A percentile compares a stretch with the other conserved stretches of the same genome.
phyloP scores from a whole-genome alignment of 1,284 basidiomycete genomes.

The Rhodotorula sp. region DNA sequence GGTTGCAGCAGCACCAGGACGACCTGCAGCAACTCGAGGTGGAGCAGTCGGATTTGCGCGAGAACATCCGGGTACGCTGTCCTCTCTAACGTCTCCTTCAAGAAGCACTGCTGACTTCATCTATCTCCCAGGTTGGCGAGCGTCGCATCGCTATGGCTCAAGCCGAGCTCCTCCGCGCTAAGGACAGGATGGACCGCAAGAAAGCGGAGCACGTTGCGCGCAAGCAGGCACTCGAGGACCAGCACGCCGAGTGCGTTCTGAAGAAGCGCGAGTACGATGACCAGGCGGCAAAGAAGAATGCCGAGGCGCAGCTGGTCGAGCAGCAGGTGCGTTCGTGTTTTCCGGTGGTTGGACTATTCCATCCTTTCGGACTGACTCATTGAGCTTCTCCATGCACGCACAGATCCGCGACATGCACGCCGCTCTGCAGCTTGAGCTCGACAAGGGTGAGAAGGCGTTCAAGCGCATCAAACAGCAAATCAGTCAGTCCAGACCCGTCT shows the following conservation, averaged over 20 bases:
- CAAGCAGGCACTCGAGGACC: conserved; percentile 33
- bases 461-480: conserved; percentile 36
- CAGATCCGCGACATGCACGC: conserved; percentile 35
- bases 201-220: conserved; percentile 18
- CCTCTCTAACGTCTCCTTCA: not conserved
- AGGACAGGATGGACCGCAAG: conserved; percentile 36
- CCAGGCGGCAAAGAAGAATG: conserved; percentile 36
- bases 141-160: conserved; percentile 31
- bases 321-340: conserved; percentile 17
- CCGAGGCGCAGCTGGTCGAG: conserved; percentile 30
- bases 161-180: conserved; percentile 30
- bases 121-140: conserved; percentile 16
- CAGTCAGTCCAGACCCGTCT: not conserved
- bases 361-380: not conserved
- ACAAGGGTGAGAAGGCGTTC: conserved; percentile 36
- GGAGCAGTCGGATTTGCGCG: conserved; percentile 35
- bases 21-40: conserved; percentile 26
- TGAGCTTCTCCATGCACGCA: no score
- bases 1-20: conserved; percentile 29
- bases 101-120: rapidly evolving
- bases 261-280: conserved; percentile 29
- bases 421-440: conserved; percentile 29
- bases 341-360: not conserved
- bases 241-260: conserved; percentile 14
- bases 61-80: conserved; percentile 23